phyloP scores from a whole-genome alignment of 2,329 filamentous ascomycete genomes.

The Beauveria australis region DNA sequence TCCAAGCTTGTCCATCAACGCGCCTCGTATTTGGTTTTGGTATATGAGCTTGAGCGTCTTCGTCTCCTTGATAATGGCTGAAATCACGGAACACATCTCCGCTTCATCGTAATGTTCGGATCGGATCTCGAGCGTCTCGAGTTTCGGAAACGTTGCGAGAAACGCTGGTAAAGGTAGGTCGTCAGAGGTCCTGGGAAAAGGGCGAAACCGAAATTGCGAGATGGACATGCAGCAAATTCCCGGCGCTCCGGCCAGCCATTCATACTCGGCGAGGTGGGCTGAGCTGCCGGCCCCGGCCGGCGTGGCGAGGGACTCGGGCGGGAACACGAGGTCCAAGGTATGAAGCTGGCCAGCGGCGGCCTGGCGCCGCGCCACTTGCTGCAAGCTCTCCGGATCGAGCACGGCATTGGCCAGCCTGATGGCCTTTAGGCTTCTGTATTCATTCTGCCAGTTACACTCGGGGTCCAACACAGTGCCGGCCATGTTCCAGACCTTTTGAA shows the following conservation, averaged over 20 bases:
- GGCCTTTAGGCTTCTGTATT: constrained; percentile 6
- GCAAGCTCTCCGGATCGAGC: constrained; percentile 18
- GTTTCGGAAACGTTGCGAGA: constrained; percentile 27
- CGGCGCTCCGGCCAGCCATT: constrained; percentile 27
- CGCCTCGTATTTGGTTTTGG: constrained; percentile 23
- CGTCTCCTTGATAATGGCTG: constrained; percentile 21
- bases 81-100: constrained; percentile 23
- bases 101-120: constrained; percentile 22
- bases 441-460: constrained; percentile 1
- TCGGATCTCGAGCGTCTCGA: constrained; percentile 28
- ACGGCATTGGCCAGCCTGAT: constrained; percentile 21
- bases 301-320: constrained; percentile 18
- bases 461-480: constrained; percentile 4
- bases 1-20: constrained; percentile 22
- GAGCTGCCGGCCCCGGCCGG: constrained; percentile 19
- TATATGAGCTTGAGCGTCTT: constrained; percentile 27
- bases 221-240: constrained; percentile 27
- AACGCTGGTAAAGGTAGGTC: constrained; percentile 26
- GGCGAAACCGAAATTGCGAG: constrained; percentile 26
- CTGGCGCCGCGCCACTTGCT: constrained; percentile 18
- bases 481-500: constrained; percentile 8
- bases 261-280: constrained; percentile 23
- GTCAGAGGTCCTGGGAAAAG: constrained; percentile 20
- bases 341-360: constrained; percentile 22
- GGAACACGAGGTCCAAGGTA: constrained; percentile 30